Evolutionary conservation across 805 yeast species (phyloP).

Genomic region (Zygoascus bituminiphila): DNA sequence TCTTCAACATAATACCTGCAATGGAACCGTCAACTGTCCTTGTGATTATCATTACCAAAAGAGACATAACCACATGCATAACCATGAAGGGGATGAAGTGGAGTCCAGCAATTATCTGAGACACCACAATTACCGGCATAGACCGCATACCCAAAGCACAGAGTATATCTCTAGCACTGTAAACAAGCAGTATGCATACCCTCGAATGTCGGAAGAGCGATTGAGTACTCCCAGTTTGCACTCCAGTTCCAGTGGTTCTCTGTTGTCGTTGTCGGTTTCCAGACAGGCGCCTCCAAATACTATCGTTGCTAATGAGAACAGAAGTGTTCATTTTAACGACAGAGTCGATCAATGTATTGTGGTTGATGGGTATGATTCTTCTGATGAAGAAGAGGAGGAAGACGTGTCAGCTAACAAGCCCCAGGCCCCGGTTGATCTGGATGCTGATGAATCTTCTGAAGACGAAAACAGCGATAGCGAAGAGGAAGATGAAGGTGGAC

Average conservation of each 20-base stretch:
- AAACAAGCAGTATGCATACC: slow-evolving; percentile 24
- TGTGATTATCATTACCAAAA: slow-evolving; percentile 2
- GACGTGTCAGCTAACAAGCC: slow-evolving; percentile 24
- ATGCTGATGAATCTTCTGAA: slow-evolving; percentile 7
- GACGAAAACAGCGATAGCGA: slow-evolving; percentile 32
- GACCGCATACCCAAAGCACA: slow-evolving; percentile 22
- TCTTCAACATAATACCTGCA: slow-evolving; percentile 6
- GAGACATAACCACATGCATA: slow-evolving; percentile 7
- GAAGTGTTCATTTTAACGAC: slow-evolving; percentile 76
- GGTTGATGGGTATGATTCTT: slow-evolving; percentile 27
- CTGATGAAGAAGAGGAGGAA: slow-evolving; percentile 14
- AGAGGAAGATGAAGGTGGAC: slow-evolving; percentile 61
- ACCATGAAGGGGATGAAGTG: slow-evolving; percentile 13
- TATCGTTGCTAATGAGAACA: background rate
- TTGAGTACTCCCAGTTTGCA: slow-evolving; percentile 4
- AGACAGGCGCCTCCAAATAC: background rate
- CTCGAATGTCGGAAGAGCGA: slow-evolving; percentile 2
- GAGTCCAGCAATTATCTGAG: slow-evolving; percentile 24
- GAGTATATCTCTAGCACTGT: slow-evolving; percentile 26
- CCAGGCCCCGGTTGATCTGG: slow-evolving; percentile 27
- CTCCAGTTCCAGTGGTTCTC: slow-evolving; percentile 2
- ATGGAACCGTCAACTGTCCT: slow-evolving; percentile 5
- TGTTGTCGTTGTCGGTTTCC: background rate
- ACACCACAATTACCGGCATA: slow-evolving; percentile 33
- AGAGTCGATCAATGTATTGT: slow-evolving; percentile 93